Base-by-base conservation (phyloP, 140 eudicot species). In the Cichorium intybus region DNA sequence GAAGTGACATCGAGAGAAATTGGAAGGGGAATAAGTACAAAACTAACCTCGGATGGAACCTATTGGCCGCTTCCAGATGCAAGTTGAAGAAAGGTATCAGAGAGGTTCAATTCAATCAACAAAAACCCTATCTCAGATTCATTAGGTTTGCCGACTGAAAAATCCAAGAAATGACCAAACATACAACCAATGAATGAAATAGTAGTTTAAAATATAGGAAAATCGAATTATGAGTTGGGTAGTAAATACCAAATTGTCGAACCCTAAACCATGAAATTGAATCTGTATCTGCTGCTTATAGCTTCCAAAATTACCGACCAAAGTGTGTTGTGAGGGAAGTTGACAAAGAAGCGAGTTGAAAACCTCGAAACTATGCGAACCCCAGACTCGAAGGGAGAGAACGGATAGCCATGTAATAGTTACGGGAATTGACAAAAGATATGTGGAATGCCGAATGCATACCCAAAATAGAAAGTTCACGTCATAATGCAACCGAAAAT, bases 91-190 rank as follows among this genome's bases (percentile, higher is more conserved):
- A 51, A 34, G 31, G n/a, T n/a, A n/a, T 56, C 64, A 50, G 28
- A 39, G 34, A 54, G 9, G 24, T 54, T 18, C 24, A 72, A 24
- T 37, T 62, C 43, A 34, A 50, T 39, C 18, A 46, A 50, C 45
- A 56, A 7, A 63, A 74, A 35, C 14, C 21, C 39, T 57, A 59
- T 45, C 46, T 35, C 6, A 52, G 71, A 68, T 22, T 55, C 26
- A 43, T 51, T 24, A 31, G 28, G n/a, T 24, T 5, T 18, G 26
- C 6, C 0, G 37, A 69, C 57, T 54, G 70, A 71, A 71, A 51
- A 50, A 16, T 65, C 54, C 78, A 77, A 71, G 53, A 66, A 66
- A 33, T 59, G 54, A 57, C 82, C 78, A 29, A 63, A 35, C 61
- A 65, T 5, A 18, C 56, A 51, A 59, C 82, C 58, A 77, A 77